phyloP scores from a whole-genome alignment of 2,329 filamentous ascomycete species.

The Colletotrichum sansevieriae region DNA sequence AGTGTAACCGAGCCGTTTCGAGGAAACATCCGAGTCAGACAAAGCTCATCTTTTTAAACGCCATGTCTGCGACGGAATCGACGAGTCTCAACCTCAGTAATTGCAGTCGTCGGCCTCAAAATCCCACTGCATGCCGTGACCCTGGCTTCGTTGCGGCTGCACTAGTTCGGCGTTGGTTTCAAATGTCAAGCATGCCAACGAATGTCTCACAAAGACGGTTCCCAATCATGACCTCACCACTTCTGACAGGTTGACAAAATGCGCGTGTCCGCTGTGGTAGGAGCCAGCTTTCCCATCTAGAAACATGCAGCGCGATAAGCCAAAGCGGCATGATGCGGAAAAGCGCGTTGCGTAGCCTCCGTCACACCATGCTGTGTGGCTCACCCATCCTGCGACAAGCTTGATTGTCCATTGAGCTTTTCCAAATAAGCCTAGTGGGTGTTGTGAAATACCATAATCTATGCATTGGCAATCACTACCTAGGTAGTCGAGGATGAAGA shows the following conservation, averaged over 20 bases:
- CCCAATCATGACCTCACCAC: constrained; percentile 21
- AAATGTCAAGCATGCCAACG: background rate
- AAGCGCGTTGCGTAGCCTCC: no score
- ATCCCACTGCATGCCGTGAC: background rate
- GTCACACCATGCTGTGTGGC: no score
- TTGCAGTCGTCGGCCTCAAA: background rate
- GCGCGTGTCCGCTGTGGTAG: background rate
- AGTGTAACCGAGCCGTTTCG: no score
- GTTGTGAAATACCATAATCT: no score
- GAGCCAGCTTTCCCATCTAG: background rate
- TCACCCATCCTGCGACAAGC: no score
- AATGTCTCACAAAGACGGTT: constrained; percentile 8
- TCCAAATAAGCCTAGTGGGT: no score
- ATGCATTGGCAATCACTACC: no score
- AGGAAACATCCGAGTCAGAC: background rate
- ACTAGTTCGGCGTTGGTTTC: constrained; percentile 9
- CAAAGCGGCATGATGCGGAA: background rate
- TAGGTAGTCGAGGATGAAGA: no score
- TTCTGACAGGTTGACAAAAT: background rate
- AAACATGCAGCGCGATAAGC: background rate
- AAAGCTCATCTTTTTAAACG: background rate
- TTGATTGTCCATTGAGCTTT: no score
- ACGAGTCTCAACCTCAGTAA: background rate
- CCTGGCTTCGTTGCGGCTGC: background rate
- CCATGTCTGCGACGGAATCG: background rate